A percentile compares a stretch with the other conserved stretches of the same genome.
Conservation (phyloP, 2,329 filamentous ascomycete genomes). For the Aspergillus oerlinghausenensis region DNA sequence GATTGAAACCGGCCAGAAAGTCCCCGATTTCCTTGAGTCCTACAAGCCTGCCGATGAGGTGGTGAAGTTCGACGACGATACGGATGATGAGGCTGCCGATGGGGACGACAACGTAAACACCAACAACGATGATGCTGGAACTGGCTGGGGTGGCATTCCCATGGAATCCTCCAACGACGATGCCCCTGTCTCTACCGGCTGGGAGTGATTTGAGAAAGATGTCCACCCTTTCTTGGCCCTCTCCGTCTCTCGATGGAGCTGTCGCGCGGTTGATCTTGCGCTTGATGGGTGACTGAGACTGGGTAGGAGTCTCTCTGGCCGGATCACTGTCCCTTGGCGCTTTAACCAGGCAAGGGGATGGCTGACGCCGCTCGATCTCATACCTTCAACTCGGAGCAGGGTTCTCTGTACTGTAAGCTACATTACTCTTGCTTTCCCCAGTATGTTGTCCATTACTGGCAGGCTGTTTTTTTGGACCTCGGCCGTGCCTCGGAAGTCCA, state of each 20-base stretch:
- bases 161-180: constrained; percentile 9
- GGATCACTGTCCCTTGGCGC: not conserved
- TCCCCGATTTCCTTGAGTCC: constrained; percentile 75
- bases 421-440: not conserved
- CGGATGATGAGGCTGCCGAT: constrained; percentile 39
- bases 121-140: constrained; percentile 8
- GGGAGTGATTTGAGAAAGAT: not conserved
- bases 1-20: constrained; percentile 68
- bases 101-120: constrained; percentile 1
- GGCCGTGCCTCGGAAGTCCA: not conserved
- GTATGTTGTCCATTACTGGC: not conserved
- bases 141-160: constrained; percentile 14
- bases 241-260: not conserved
- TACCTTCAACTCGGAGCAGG: not conserved
- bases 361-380: not conserved
- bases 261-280: not conserved
- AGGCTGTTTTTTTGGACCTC: not conserved
- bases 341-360: not conserved
- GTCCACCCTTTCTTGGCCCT: not conserved
- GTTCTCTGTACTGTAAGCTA: not conserved
- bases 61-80: constrained; percentile 52
- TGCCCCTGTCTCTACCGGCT: not conserved
- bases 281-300: not conserved
- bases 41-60: constrained; percentile 44
- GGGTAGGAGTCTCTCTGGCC: not conserved